Conservation (phyloP, 2,329 filamentous ascomycete genomes). For the Colletotrichum lindemuthianum region DNA sequence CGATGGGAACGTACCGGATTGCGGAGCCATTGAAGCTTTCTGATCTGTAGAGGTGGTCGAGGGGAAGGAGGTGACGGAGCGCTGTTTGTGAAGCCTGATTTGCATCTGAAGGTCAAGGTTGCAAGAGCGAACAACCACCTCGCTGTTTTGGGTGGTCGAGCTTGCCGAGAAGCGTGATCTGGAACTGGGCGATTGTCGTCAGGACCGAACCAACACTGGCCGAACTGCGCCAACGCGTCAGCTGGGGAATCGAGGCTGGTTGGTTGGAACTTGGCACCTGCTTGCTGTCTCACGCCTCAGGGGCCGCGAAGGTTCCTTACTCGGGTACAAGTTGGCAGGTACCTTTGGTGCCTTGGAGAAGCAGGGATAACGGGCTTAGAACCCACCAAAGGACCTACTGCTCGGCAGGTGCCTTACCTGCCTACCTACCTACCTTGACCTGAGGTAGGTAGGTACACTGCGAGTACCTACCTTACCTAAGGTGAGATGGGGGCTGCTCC, state of each 20-base stretch:
- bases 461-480: too few relatives aligned
- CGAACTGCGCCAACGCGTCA: constrained; percentile 21
- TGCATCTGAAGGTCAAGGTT: constrained; percentile 23
- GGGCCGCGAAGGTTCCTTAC: too few relatives aligned
- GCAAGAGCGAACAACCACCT: constrained; percentile 6
- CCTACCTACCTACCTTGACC: too few relatives aligned
- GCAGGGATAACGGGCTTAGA: too few relatives aligned
- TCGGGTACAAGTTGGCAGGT: too few relatives aligned
- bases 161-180: constrained; percentile 11
- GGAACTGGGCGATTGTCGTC: constrained; percentile 25
- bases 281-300: constrained; percentile 19
- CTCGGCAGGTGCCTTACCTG: too few relatives aligned
- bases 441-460: too few relatives aligned
- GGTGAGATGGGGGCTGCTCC: too few relatives aligned
- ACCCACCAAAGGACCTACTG: too few relatives aligned
- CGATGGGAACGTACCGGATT: constrained; percentile 32
- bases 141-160: constrained; percentile 11
- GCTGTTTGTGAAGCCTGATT: constrained; percentile 15
- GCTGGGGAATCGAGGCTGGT: constrained; percentile 28
- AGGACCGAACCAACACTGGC: constrained; percentile 13
- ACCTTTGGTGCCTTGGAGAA: too few relatives aligned
- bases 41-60: neutral
- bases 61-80: neutral
- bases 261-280: neutral
- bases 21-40: constrained; percentile 34